Evolutionary conservation across 805 yeast genomes (phyloP).

Genomic region (Metschnikowia amazonensis): DNA sequence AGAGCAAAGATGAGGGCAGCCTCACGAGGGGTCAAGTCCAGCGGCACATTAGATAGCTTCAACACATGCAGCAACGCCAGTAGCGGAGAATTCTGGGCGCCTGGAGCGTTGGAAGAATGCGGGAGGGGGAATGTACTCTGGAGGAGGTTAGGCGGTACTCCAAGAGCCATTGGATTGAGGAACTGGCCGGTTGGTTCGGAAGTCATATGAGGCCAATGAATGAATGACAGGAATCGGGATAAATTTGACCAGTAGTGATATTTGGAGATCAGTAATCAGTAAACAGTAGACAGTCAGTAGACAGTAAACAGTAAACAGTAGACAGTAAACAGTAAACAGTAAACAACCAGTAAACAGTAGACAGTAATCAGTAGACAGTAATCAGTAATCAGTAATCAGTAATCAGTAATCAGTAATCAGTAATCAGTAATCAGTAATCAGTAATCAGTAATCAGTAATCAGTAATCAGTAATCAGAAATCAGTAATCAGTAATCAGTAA

Average conservation of each 20-base stretch:
- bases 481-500: too few relatives aligned
- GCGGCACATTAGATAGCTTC: constrained; percentile 53
- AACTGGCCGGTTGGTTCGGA: constrained; percentile 16
- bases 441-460: background rate
- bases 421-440: too few relatives aligned
- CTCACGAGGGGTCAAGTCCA: constrained; percentile 62
- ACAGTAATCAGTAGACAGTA: too few relatives aligned
- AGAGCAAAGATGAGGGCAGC: constrained; percentile 64
- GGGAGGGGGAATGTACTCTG: constrained; percentile 3
- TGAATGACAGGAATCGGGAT: background rate
- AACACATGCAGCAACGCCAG: constrained; percentile 9
- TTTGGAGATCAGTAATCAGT: too few relatives aligned
- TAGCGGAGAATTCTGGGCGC: constrained; percentile 4
- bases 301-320: too few relatives aligned
- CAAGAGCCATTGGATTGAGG: constrained; percentile 11
- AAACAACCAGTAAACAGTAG: too few relatives aligned
- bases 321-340: too few relatives aligned
- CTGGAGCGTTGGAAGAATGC: constrained; percentile 1
- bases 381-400: too few relatives aligned
- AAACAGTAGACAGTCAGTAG: too few relatives aligned
- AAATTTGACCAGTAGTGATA: too few relatives aligned
- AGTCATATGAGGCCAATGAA: constrained; percentile 5
- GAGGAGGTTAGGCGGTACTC: constrained; percentile 8
- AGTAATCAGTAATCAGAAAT: too few relatives aligned
- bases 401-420: too few relatives aligned